Evolutionary conservation across 768 basidiomycete species (phyloP), one percentile per base, ranked within the genome.

Genomic region (Hygrocybe punicea): DNA sequence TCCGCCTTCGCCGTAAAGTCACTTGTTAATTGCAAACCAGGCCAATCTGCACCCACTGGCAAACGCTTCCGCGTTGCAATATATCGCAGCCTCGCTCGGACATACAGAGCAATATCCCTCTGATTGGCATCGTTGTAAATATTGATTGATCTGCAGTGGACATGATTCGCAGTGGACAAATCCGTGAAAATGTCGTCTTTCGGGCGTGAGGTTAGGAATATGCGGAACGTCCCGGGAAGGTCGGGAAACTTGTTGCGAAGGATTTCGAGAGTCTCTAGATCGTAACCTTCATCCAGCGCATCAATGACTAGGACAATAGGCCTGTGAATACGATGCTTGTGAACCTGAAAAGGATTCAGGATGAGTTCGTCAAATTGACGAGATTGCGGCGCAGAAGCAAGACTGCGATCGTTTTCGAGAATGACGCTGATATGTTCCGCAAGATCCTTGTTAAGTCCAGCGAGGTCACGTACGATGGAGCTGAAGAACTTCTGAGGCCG

Each of bases 231-330:
- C 14, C 35, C 49, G 47, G 64, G 58, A 23, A 64, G 62, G 6
- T 56, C 36, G n/a, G 63, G 52, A 19, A 67, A 40, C 35, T 61
- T 53, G n/a, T 58, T 44, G 10, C 57, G 44, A 11, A 67, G 60
- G 37, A 65, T 55, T 16, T 29, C 10, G 42, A 63, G 55, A 4
- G 64, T 36, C n/a, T 62, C 60, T 10, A 50, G 47, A 42, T 59
- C 58, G n/a, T 39, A 55, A 5, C 59, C 58, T 51, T 68, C 62
- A 51, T 68, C 63, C 14, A 68, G 52, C 6, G 65, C 67, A 60
- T 68, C 67, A 19, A 68, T 61, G 11, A 68, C 60, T 16, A 63
- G 37, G 9, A 59, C 56, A 7, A 59, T 19, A 33, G 57, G 52
- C 35, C 21, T 21, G 44, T 44, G n/a, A 56, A 50, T 48, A 23